A percentile compares a stretch with the other conserved stretches of the same genome.
These are phyloP conservation scores for Sarcodon sp. DNA, from an alignment of 768 basidiomycete species.

Conservation along the genomic window DNA sequence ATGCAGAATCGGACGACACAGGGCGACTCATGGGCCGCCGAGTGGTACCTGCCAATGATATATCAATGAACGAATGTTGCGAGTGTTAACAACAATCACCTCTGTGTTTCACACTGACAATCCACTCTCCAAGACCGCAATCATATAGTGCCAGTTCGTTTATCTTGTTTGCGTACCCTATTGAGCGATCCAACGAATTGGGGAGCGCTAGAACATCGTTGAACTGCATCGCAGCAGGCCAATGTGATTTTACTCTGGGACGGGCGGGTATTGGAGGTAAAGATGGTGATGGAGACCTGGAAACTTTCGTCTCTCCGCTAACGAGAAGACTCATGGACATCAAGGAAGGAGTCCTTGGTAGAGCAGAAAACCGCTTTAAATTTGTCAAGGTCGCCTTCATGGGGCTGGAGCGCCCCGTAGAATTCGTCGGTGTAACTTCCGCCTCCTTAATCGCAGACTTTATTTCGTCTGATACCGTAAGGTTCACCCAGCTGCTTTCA, in stretches of 20 bases:
- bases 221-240: conserved; percentile 62
- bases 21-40: too few species aligned
- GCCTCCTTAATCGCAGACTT: neutral
- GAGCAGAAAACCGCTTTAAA: conserved; percentile 35
- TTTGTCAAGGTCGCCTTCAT: conserved; percentile 15
- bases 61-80: too few species aligned
- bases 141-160: conserved; percentile 68
- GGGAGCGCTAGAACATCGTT: conserved; percentile 45
- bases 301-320: conserved; percentile 2
- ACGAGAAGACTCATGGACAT: conserved; percentile 21
- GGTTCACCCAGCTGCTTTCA: conserved; percentile 17
- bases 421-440: conserved; percentile 8
- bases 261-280: conserved; percentile 7
- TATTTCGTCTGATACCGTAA: neutral
- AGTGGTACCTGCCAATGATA: too few species aligned
- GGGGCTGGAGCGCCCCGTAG: conserved; percentile 4
- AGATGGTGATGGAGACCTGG: conserved; percentile 9
- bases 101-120: conserved; percentile 38
- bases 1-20: too few species aligned
- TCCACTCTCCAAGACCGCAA: conserved; percentile 72
- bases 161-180: conserved; percentile 69
- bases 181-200: conserved; percentile 53
- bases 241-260: conserved; percentile 21
- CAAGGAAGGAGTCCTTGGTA: conserved; percentile 59
- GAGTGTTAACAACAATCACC: conserved; percentile 23